Evolutionary conservation across 441 rosid species (phyloP).

Genomic region (Macaranga tanarius): DNA sequence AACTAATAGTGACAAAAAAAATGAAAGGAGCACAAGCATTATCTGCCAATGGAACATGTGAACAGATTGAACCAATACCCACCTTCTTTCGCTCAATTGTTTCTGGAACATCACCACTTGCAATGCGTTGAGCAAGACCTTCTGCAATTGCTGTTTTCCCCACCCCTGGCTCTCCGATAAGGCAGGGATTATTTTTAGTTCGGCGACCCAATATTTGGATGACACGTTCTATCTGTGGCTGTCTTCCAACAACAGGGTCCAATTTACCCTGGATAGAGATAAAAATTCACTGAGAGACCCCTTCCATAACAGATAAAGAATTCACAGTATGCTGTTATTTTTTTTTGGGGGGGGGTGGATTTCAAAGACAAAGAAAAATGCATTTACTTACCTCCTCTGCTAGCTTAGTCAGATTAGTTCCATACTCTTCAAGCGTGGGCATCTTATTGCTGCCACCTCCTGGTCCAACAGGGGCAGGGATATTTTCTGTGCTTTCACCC

Average conservation of each 20-base stretch:
- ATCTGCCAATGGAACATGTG: background rate
- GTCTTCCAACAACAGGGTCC: conserved; percentile 64
- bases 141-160: conserved; percentile 70
- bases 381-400: conserved; percentile 80
- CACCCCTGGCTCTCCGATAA: conserved; percentile 68
- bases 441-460: conserved; percentile 74
- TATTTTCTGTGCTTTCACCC: conserved; percentile 84
- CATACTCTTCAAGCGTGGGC: conserved; percentile 99
- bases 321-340: background rate
- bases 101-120: conserved; percentile 40
- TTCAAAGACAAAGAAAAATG: too few relatives aligned
- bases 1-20: background rate
- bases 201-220: conserved; percentile 53
- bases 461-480: conserved; percentile 80
- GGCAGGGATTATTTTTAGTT: conserved; percentile 62
- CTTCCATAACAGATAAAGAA: conserved; percentile 4
- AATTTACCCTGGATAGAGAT: conserved; percentile 42
- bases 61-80: background rate
- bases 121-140: conserved; percentile 52
- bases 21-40: background rate
- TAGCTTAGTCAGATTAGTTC: conserved; percentile 92
- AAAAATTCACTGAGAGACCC: background rate
- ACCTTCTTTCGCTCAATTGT: conserved; percentile 56
- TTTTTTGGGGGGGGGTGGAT: background rate
- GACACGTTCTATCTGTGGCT: conserved; percentile 52